Conservation (phyloP, 2,329 filamentous ascomycete species). For the Tolypocladium endophyticum region DNA sequence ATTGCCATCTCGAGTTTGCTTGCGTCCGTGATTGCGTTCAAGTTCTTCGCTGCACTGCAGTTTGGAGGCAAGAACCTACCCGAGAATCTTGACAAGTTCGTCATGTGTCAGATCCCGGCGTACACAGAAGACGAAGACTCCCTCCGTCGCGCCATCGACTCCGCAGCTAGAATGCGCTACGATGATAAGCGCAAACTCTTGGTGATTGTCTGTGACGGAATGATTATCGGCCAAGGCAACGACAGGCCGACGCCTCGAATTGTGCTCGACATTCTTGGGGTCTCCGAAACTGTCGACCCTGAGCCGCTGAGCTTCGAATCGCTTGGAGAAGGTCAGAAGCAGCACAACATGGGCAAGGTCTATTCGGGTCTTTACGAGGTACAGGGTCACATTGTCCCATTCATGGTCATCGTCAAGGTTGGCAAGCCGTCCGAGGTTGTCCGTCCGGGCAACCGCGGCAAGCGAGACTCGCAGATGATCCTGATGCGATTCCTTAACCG, state of each 20-base stretch:
- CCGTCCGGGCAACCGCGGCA: slow-evolving; percentile 92
- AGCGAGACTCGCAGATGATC: slow-evolving; percentile 98
- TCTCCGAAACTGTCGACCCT: slow-evolving; percentile 86
- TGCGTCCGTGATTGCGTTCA: slow-evolving; percentile 77
- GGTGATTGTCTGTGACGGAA: slow-evolving; percentile 88
- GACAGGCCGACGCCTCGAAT: slow-evolving; percentile 92
- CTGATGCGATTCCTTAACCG: slow-evolving; percentile 99
- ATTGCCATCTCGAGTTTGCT: slow-evolving; percentile 75
- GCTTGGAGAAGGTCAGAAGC: slow-evolving; percentile 88
- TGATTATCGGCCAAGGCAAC: slow-evolving; percentile 99
- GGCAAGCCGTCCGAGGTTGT: slow-evolving; percentile 96
- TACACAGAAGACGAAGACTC: slow-evolving; percentile 99
- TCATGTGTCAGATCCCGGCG: slow-evolving; percentile 94
- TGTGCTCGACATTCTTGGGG: slow-evolving; percentile 91
- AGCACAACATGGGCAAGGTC: slow-evolving; percentile 99
- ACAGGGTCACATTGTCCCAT: slow-evolving; percentile 94
- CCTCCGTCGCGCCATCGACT: slow-evolving; percentile 91
- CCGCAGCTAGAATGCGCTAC: slow-evolving; percentile 87
- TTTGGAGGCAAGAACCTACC: slow-evolving; percentile 86
- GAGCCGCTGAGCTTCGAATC: slow-evolving; percentile 95
- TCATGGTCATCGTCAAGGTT: slow-evolving; percentile 92
- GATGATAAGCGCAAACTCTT: slow-evolving; percentile 97
- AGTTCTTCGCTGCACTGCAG: slow-evolving; percentile 92
- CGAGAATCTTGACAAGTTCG: slow-evolving; percentile 94
- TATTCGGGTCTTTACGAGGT: slow-evolving; percentile 98